Conservation (phyloP, 2,329 filamentous ascomycete genomes). For the Sclerotinia sclerotiorum region DNA sequence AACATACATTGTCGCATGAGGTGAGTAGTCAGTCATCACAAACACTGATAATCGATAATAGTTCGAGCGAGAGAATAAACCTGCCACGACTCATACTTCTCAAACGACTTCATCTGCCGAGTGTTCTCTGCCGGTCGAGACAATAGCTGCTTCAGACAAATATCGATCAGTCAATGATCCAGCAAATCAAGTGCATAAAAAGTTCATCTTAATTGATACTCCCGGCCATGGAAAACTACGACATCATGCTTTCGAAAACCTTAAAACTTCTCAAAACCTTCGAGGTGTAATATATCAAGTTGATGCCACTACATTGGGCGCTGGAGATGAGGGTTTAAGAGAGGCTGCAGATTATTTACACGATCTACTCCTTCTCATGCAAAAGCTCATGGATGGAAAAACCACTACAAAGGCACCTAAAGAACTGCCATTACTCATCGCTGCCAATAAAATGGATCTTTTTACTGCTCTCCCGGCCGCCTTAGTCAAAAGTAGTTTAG, state of each 20-base stretch:
- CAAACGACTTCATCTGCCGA: constrained; percentile 58
- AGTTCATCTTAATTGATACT: constrained; percentile 80
- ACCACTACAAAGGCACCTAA: constrained; percentile 58
- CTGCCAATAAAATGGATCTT: constrained; percentile 92
- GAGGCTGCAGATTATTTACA: constrained; percentile 83
- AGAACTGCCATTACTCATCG: constrained; percentile 74
- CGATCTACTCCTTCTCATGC: constrained; percentile 79
- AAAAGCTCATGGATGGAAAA: constrained; percentile 62
- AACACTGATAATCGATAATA: constrained; percentile 27
- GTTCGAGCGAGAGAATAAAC: constrained; percentile 54
- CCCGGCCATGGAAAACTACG: constrained; percentile 95
- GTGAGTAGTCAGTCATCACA: constrained; percentile 19
- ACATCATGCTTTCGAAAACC: constrained; percentile 58
- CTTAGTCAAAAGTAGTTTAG: constrained; percentile 72
- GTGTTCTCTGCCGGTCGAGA: constrained; percentile 54
- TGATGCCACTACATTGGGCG: constrained; percentile 71
- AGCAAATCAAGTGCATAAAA: constrained; percentile 57
- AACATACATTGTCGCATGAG: neutral
- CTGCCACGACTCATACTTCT: constrained; percentile 55
- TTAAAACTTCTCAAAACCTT: constrained; percentile 52
- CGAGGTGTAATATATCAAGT: constrained; percentile 81
- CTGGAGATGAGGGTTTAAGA: constrained; percentile 59
- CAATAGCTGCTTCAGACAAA: constrained; percentile 55
- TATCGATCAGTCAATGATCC: constrained; percentile 67
- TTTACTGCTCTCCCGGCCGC: constrained; percentile 85